phyloP scores from a whole-genome alignment of 2,329 filamentous ascomycete species.

The Talaromyces albobiverticillius region DNA sequence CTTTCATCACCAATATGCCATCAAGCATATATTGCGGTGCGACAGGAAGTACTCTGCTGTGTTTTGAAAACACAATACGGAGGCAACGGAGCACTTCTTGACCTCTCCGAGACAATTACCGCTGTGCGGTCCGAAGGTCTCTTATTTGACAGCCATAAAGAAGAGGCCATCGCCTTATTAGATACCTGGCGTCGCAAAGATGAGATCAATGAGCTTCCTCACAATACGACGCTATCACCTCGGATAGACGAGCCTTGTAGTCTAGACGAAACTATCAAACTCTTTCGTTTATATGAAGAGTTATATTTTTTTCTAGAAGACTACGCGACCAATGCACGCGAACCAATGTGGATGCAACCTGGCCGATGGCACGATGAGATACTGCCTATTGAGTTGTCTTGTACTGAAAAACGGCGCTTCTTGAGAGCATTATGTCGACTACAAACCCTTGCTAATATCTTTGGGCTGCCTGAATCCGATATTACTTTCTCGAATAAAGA shows the following conservation, averaged over 20 bases:
- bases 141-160: neutral
- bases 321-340: neutral
- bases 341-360: neutral
- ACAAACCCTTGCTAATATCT: conserved; percentile 5
- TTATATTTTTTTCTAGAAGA: conserved; percentile 4
- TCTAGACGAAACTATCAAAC: neutral
- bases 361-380: neutral
- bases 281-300: neutral
- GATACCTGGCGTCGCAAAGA: conserved; percentile 1
- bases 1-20: neutral
- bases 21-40: conserved; percentile 3
- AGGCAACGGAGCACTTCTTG: neutral
- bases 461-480: neutral
- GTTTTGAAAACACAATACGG: neutral
- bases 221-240: neutral
- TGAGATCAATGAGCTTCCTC: neutral
- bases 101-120: neutral
- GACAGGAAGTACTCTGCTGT: neutral
- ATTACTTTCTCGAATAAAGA: neutral
- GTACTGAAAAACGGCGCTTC: neutral
- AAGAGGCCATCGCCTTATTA: conserved; percentile 1
- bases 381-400: neutral
- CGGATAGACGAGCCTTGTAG: neutral
- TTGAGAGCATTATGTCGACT: conserved; percentile 8
- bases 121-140: conserved; percentile 6